Evolutionary conservation across 176 grass and related monocot genomes (phyloP).

Genomic region (Avena sativa): DNA sequence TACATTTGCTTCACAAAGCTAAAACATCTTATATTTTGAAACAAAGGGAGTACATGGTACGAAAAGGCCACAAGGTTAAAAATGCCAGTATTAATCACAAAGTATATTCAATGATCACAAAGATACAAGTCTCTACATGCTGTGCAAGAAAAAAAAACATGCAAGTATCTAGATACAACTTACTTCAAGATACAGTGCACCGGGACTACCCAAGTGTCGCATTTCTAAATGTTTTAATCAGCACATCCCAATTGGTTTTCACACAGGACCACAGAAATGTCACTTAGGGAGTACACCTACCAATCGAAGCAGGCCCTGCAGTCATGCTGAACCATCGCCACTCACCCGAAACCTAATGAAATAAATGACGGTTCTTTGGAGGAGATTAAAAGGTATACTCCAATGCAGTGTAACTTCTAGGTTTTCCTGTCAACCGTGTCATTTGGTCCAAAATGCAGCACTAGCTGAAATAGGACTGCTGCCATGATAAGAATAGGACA

Average conservation of each 20-base stretch:
- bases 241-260: background rate
- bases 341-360: constrained; percentile 21
- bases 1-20: too few species aligned
- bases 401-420: background rate
- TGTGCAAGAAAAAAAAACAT: background rate
- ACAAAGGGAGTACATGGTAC: background rate
- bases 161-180: background rate
- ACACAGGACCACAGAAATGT: background rate
- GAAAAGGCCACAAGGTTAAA: background rate
- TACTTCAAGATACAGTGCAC: background rate
- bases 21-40: too few species aligned
- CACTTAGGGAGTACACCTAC: background rate
- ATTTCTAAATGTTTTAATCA: constrained; percentile 16
- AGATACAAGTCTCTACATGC: background rate
- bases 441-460: constrained; percentile 32
- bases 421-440: background rate
- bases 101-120: background rate
- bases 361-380: background rate
- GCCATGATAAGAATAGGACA: background rate
- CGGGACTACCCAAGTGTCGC: background rate
- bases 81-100: background rate
- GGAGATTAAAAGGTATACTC: constrained; percentile 6
- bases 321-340: constrained; percentile 5
- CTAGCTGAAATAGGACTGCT: constrained; percentile 7
- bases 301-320: background rate